These are phyloP conservation scores for Aspergillus sp. DNA, from an alignment of 2,329 filamentous ascomycete species.

Conservation along the genomic window DNA sequence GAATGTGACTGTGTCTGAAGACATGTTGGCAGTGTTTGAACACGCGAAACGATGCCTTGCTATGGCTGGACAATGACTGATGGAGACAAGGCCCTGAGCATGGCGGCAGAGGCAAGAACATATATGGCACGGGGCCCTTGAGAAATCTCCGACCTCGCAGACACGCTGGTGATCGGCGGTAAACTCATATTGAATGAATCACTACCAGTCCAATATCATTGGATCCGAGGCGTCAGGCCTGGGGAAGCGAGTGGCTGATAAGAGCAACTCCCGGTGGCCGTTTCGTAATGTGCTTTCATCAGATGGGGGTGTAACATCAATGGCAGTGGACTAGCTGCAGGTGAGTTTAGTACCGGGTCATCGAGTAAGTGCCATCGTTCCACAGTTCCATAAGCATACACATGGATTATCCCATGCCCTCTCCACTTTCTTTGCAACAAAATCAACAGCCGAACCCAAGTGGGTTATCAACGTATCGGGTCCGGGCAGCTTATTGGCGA, in stretches of 20 bases:
- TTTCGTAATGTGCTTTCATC: slow-evolving; percentile 7
- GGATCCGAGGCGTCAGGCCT: neutral
- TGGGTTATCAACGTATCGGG: neutral
- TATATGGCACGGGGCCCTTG: neutral
- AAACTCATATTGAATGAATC: neutral
- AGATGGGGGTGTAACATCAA: neutral
- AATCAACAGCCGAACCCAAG: neutral
- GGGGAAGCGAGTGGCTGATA: slow-evolving; percentile 3
- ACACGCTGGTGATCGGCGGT: slow-evolving; percentile 11
- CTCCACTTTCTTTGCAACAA: neutral
- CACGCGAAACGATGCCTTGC: neutral
- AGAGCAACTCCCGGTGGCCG: neutral
- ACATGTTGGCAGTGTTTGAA: slow-evolving; percentile 17
- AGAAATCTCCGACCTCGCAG: slow-evolving; percentile 23
- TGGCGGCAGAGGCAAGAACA: neutral
- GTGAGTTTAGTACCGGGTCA: neutral
- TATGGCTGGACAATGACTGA: neutral
- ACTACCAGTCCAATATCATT: slow-evolving; percentile 1
- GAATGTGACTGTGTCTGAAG: slow-evolving; percentile 29
- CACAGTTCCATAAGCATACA: neutral
- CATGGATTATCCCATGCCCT: neutral
- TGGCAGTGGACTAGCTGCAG: neutral
- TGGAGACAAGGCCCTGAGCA: neutral
- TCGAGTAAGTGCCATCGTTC: neutral
- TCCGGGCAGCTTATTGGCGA: neutral